Base-by-base conservation (phyloP, 2,329 filamentous ascomycete genomes). In the Aspergillus sclerotialis region DNA sequence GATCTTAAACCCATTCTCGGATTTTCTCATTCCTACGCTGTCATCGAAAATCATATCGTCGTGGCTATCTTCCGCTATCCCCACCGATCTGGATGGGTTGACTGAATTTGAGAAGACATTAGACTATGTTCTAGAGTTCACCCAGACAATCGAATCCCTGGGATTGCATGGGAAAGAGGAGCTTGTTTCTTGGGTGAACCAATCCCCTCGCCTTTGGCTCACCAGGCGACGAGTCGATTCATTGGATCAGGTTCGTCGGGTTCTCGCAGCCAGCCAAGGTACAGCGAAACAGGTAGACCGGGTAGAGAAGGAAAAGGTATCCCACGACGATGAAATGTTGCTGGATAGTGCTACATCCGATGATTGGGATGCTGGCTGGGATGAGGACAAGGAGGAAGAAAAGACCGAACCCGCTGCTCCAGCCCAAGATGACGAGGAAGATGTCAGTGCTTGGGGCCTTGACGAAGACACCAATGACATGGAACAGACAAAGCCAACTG, bases 321-420 rank as follows among this genome's bases (percentile, higher is more conserved):
- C 80, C 2, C 72, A 74, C 31, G 78, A 82, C 44, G 82, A 84
- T 33, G 76, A 77, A 36, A 70, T 82, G 40, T 68, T 88, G 24
- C 64, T 73, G 18, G 70, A 75, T 1, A 75, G 71, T 14, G 70
- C 69, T 10, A 58, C 63, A 10, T 66, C 45, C 7, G 55, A 68
- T 40, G 85, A 87, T 30, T 93, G 87, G 84, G 80, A 84, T 49
- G 77, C 78, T 28, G 81, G 76, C 9, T 95, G 89, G 88, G 78
- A 81, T 38, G 82, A 86, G 14, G 78, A 80, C 2, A 78, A 81
- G 14, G 66, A 67, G 21, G 63, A 65, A 31, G 48, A 46, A 8
- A 35, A 48, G 2, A 35, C 49, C 14, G 28, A 32, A 28, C 37
- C 42, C 23, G n/a, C n/a, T n/a, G n/a, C n/a, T n/a, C n/a, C n/a